A percentile compares a stretch with the other conserved stretches of the same genome.
Evolutionary conservation across 2,329 filamentous ascomycete species (phyloP).

Genomic region (Coniochaeta sp.): DNA sequence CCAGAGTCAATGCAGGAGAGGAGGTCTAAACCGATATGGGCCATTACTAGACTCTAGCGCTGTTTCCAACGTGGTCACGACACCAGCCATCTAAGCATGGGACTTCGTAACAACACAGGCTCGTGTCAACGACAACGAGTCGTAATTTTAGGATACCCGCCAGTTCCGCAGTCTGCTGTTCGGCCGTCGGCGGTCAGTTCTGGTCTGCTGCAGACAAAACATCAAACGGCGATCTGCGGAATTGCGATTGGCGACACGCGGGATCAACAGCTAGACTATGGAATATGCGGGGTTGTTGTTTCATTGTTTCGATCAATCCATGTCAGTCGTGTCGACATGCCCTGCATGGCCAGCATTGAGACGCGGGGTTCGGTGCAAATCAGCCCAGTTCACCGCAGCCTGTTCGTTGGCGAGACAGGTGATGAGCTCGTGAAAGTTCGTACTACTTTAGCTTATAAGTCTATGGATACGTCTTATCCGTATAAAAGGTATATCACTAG

Average conservation of each 20-base stretch:
- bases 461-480: too few species aligned
- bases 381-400: not conserved
- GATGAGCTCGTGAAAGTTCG: not conserved
- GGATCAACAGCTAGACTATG: not conserved
- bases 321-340: too few species aligned
- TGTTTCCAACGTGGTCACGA: not conserved
- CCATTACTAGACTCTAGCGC: not conserved
- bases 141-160: not conserved
- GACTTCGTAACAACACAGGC: not conserved
- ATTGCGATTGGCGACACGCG: not conserved
- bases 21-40: too few species aligned
- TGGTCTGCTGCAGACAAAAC: too few species aligned
- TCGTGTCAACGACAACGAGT: not conserved
- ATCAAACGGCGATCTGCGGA: not conserved
- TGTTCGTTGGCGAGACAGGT: not conserved
- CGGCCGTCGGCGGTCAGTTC: not conserved
- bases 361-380: not conserved
- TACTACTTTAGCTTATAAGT: too few species aligned
- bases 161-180: not conserved
- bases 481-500: too few species aligned
- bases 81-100: not conserved
- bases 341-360: too few species aligned
- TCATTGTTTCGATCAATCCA: constrained; percentile 2
- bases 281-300: constrained; percentile 3
- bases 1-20: not conserved